Conservation (phyloP, 164 flowering plant species). For the Paratinospora sagittata region DNA sequence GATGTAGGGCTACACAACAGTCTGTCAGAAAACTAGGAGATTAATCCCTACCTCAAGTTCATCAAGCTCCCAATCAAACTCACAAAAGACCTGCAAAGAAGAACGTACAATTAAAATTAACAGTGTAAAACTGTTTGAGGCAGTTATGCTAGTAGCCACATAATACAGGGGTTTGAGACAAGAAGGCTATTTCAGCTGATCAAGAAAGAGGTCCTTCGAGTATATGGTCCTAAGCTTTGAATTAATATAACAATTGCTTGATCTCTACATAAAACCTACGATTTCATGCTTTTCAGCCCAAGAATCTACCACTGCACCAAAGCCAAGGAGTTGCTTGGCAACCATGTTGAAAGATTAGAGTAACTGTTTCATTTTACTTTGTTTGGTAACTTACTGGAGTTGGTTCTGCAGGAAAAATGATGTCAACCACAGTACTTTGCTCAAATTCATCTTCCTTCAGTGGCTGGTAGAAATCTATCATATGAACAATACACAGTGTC, state of each 20-base stretch:
- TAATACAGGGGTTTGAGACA: no score
- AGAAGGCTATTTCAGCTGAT: no score
- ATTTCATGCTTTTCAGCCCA: neutral
- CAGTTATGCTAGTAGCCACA: neutral
- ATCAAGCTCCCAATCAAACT: slow-evolving; percentile 93
- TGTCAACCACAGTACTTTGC: slow-evolving; percentile 69
- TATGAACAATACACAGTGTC: slow-evolving; percentile 1
- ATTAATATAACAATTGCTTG: neutral
- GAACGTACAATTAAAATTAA: neutral
- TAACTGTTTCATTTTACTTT: neutral
- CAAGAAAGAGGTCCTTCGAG: no score
- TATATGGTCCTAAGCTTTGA: neutral
- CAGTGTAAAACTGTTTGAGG: neutral
- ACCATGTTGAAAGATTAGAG: neutral
- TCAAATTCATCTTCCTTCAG: slow-evolving; percentile 80
- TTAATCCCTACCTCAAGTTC: slow-evolving; percentile 55
- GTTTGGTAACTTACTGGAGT: slow-evolving; percentile 54
- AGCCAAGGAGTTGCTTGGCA: neutral
- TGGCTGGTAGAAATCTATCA: slow-evolving; percentile 82
- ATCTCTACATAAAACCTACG: neutral
- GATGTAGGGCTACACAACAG: neutral
- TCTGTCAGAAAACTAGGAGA: neutral
- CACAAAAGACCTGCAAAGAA: slow-evolving; percentile 60
- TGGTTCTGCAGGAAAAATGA: slow-evolving; percentile 65
- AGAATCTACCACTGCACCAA: neutral